phyloP scores from a whole-genome alignment of 108 stramenopile species.

The Discostella stelligeroides region DNA sequence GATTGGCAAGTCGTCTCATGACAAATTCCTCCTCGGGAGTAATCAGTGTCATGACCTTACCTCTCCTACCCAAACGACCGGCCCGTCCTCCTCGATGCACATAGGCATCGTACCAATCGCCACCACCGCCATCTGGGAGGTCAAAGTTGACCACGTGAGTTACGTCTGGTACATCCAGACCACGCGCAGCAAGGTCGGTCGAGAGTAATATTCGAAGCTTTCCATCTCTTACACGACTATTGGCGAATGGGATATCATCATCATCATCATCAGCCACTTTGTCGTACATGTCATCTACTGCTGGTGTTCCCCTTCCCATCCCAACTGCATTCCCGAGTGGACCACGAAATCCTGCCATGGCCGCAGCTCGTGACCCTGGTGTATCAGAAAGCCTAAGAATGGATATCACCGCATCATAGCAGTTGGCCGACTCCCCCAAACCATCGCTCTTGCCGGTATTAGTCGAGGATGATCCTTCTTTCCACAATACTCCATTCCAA shows the following conservation, averaged over 20 bases:
- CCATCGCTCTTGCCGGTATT: constrained; percentile 15
- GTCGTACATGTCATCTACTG: neutral
- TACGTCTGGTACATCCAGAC: constrained; percentile 79
- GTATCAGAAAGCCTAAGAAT: constrained; percentile 72
- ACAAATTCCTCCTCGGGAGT: constrained; percentile 87
- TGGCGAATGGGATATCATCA: no score
- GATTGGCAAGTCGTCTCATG: constrained; percentile 70
- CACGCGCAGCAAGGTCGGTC: constrained; percentile 88
- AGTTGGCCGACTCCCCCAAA: no score
- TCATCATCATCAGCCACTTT: neutral
- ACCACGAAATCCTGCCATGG: constrained; percentile 74
- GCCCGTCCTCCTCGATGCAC: constrained; percentile 91
- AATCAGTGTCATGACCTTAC: constrained; percentile 78
- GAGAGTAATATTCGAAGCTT: constrained; percentile 78
- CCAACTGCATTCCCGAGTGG: constrained; percentile 1
- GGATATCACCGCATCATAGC: constrained; percentile 49
- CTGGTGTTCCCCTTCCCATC: constrained; percentile 20
- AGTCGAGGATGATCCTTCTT: constrained; percentile 35
- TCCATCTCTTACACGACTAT: no score
- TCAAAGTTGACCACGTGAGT: constrained; percentile 90
- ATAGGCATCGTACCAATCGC: constrained; percentile 63
- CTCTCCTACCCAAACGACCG: constrained; percentile 74
- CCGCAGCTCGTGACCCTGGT: constrained; percentile 69
- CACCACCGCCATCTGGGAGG: constrained; percentile 67
- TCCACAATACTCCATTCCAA: constrained; percentile 53